Percentiles rank a stretch among this genome's conserved stretches.
Conservation (phyloP, 2,329 filamentous ascomycete genomes). For the Trichoderma atrobrunneum region DNA sequence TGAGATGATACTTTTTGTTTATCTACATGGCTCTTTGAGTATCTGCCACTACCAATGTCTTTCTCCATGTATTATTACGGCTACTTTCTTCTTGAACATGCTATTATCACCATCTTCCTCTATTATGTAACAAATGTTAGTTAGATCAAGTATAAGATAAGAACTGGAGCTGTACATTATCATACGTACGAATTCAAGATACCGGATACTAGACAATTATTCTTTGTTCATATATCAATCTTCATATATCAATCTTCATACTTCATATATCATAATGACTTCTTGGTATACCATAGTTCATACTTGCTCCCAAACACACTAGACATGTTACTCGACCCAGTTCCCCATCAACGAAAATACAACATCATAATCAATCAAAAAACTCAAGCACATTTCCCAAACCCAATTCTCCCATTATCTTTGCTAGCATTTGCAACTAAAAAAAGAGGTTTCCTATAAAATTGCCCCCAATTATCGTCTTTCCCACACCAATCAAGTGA, state of each 20-base stretch:
- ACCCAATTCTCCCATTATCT: constrained; percentile 3
- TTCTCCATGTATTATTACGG: background rate
- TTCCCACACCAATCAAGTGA: background rate
- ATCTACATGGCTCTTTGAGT: background rate
- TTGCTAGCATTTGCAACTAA: background rate
- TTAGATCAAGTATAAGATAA: too few species aligned
- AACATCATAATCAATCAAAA: background rate
- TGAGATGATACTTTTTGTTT: too few species aligned
- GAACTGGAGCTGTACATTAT: background rate
- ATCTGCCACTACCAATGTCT: background rate
- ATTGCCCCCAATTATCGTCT: background rate
- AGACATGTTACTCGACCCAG: too few species aligned
- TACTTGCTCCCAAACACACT: too few species aligned
- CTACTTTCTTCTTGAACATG: too few species aligned
- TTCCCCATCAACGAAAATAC: too few species aligned
- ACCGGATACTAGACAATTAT: too few species aligned
- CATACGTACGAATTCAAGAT: background rate
- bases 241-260: background rate
- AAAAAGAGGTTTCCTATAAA: background rate
- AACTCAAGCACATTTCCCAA: background rate
- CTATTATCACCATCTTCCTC: too few species aligned
- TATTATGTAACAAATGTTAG: too few species aligned
- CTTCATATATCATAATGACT: background rate
- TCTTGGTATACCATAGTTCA: background rate
- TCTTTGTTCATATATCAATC: background rate